Percentiles rank a stretch among this genome's conserved stretches.
Evolutionary conservation across 208 protist genomes (phyloP).

Genomic region (Leishmania tarentolae): DNA sequence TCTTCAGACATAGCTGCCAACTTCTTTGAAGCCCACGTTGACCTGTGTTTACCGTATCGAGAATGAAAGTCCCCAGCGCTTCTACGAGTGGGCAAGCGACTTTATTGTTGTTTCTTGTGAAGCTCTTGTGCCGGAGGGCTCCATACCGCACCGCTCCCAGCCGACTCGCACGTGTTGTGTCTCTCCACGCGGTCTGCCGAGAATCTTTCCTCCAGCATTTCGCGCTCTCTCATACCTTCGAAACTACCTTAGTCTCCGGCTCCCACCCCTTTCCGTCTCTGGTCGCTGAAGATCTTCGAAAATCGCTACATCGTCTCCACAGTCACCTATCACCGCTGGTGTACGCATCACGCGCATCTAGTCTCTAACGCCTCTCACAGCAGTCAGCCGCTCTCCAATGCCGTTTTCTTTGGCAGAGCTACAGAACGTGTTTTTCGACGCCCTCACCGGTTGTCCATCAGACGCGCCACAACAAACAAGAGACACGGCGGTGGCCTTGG

Average conservation of each 20-base stretch:
- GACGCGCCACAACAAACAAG: neutral
- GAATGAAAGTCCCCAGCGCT: neutral
- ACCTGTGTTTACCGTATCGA: too few species aligned
- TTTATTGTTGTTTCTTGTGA: neutral
- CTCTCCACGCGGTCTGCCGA: neutral
- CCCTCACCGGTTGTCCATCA: constrained; percentile 9
- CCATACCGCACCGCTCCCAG: neutral
- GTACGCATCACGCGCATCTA: neutral
- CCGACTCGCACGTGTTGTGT: neutral
- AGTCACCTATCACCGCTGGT: neutral
- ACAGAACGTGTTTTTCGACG: constrained; percentile 15
- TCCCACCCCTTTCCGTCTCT: neutral
- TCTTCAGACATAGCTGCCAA: neutral
- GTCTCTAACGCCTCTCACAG: neutral
- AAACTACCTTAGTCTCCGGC: neutral
- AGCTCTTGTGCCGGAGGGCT: neutral
- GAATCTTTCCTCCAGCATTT: neutral
- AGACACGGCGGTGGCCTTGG: constrained; percentile 25
- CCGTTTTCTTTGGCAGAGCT: constrained; percentile 20
- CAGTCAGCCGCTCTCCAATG: neutral
- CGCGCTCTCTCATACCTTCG: neutral
- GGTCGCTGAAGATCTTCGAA: neutral
- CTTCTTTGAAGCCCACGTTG: too few species aligned
- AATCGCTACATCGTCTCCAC: neutral
- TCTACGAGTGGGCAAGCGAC: neutral